Evolutionary conservation across 2,329 filamentous ascomycete species (phyloP).

Genomic region (Microdochium nivale): DNA sequence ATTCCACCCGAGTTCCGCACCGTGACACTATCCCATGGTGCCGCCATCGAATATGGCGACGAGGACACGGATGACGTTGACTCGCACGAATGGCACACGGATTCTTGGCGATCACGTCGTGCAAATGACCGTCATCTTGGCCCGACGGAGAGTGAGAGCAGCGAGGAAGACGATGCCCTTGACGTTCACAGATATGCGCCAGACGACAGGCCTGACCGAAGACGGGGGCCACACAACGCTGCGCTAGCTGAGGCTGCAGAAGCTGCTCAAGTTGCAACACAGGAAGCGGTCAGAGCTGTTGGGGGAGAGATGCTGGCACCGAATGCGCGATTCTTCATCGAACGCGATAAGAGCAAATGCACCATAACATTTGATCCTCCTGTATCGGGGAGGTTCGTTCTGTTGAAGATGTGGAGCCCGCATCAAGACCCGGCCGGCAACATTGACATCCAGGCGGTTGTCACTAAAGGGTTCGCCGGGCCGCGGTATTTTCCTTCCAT

Average conservation of each 20-base stretch:
- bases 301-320: conserved; percentile 58
- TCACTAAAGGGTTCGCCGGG: conserved; percentile 77
- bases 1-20: conserved; percentile 46
- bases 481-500: conserved; percentile 73
- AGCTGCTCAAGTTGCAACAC: conserved; percentile 42
- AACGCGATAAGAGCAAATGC: conserved; percentile 73
- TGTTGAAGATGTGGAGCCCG: conserved; percentile 86
- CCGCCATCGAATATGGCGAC: conserved; percentile 53
- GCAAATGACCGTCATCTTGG: conserved; percentile 45
- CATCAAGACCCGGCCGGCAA: conserved; percentile 56
- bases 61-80: conserved; percentile 38
- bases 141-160: conserved; percentile 42
- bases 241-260: conserved; percentile 32
- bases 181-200: conserved; percentile 12
- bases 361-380: conserved; percentile 79
- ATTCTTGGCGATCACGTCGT: conserved; percentile 24
- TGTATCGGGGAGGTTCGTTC: conserved; percentile 71
- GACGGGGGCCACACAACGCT: conserved; percentile 15
- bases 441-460: conserved; percentile 83
- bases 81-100: not conserved
- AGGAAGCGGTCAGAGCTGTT: conserved; percentile 47
- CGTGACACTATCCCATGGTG: conserved; percentile 37
- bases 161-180: conserved; percentile 25
- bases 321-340: conserved; percentile 76
- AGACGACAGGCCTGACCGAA: conserved; percentile 13